phyloP scores from a whole-genome alignment of 352 stramenopile species.

The Pythium inflatum region DNA sequence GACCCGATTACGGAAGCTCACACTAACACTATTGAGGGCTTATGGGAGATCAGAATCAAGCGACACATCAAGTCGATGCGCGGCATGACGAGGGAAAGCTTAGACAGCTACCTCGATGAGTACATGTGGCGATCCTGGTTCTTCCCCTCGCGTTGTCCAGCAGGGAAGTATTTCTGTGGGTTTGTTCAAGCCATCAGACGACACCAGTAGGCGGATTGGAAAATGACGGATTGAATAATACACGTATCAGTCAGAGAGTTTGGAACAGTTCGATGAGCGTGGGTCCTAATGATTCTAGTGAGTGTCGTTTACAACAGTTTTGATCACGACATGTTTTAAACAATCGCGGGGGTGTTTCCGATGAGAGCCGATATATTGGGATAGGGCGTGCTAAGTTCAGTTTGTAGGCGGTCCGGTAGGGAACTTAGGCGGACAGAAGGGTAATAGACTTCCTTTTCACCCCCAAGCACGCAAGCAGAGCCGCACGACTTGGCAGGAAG shows the following conservation, averaged over 20 bases:
- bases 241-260: not conserved
- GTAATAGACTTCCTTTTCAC: constrained; percentile 13
- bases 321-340: not conserved
- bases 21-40: constrained; percentile 23
- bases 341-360: not conserved
- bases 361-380: not conserved
- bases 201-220: too few species aligned
- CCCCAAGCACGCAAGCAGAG: not conserved
- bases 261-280: not conserved
- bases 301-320: too few species aligned
- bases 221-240: too few species aligned
- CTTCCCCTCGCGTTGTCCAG: not conserved
- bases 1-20: constrained; percentile 19
- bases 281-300: not conserved
- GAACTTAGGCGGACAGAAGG: not conserved
- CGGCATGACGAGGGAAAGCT: not conserved
- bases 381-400: not conserved
- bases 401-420: not conserved
- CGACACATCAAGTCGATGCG: constrained; percentile 22
- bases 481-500: not conserved
- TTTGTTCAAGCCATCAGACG: not conserved
- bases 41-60: constrained; percentile 27
- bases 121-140: constrained; percentile 19
- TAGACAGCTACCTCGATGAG: constrained; percentile 23
- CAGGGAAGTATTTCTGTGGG: not conserved